Conservation (phyloP, 2,329 filamentous ascomycete genomes). For the Intubia oerlemansii region DNA sequence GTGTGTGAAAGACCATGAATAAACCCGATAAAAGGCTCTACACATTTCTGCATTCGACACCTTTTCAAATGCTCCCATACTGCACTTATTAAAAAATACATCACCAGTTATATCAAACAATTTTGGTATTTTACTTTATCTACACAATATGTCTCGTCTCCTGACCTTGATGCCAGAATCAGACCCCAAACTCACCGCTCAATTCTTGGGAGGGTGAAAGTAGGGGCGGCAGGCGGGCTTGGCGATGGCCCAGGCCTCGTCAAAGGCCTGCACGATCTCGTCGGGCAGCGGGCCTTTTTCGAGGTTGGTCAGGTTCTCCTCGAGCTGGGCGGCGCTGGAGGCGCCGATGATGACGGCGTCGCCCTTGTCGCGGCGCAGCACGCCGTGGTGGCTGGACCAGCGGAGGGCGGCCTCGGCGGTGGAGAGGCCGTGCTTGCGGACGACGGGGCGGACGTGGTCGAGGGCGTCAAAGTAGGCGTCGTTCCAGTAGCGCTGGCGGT, state of each 20-base stretch:
- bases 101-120: too few species aligned
- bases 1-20: too few species aligned
- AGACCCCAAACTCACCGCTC: too few species aligned
- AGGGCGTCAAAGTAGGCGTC: slow-evolving; percentile 19
- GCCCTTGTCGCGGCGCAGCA: slow-evolving; percentile 12
- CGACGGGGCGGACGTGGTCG: slow-evolving; percentile 4
- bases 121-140: too few species aligned
- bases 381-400: slow-evolving; percentile 18
- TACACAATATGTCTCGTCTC: too few species aligned
- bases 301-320: slow-evolving; percentile 14
- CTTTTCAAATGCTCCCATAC: too few species aligned
- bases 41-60: too few species aligned
- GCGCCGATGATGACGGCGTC: slow-evolving; percentile 17
- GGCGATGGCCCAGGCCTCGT: slow-evolving; percentile 50
- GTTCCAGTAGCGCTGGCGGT: slow-evolving; percentile 7
- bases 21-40: too few species aligned
- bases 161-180: too few species aligned
- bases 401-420: slow-evolving; percentile 14
- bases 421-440: slow-evolving; percentile 3
- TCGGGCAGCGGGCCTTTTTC: slow-evolving; percentile 19
- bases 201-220: too few species aligned
- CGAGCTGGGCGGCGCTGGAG: slow-evolving; percentile 15
- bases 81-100: too few species aligned
- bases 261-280: slow-evolving; percentile 25
- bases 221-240: slow-evolving; percentile 19